Evolutionary conservation across 2,329 filamentous ascomycete genomes (phyloP).

Genomic region (Pyrenophora teres): DNA sequence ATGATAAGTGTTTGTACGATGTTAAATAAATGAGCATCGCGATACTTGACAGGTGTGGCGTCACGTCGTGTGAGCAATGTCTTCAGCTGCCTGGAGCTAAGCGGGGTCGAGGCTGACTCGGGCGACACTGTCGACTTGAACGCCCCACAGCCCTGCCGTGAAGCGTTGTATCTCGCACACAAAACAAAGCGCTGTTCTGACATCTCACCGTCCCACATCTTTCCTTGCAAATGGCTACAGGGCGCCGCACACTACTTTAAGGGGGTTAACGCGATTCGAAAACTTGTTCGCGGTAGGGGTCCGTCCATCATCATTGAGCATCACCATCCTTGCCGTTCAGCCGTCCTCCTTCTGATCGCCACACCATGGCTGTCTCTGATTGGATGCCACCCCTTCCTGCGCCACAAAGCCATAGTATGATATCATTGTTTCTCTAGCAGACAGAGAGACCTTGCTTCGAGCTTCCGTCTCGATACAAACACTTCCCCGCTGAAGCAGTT

Average conservation of each 20-base stretch:
- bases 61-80: neutral
- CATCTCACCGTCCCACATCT: too few species aligned
- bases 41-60: neutral
- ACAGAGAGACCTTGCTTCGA: conserved; percentile 15
- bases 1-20: too few species aligned
- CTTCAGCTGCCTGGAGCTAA: neutral
- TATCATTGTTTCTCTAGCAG: conserved; percentile 27
- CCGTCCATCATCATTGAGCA: conserved; percentile 28
- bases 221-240: neutral
- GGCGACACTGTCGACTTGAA: too few species aligned
- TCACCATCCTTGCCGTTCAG: conserved; percentile 26
- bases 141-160: too few species aligned
- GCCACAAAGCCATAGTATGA: conserved; percentile 32
- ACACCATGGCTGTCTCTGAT: conserved; percentile 8
- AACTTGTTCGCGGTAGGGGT: conserved; percentile 9
- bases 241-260: neutral
- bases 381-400: conserved; percentile 30
- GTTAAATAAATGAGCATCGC: neutral
- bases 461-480: conserved; percentile 10
- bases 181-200: too few species aligned
- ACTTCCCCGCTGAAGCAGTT: conserved; percentile 2
- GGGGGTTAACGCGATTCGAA: conserved; percentile 4
- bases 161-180: too few species aligned
- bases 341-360: conserved; percentile 22
- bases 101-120: conserved; percentile 5